A percentile compares a stretch with the other conserved stretches of the same genome.
Conservation (phyloP, 345 rosid genomes). For the Arabis hirsuta region DNA sequence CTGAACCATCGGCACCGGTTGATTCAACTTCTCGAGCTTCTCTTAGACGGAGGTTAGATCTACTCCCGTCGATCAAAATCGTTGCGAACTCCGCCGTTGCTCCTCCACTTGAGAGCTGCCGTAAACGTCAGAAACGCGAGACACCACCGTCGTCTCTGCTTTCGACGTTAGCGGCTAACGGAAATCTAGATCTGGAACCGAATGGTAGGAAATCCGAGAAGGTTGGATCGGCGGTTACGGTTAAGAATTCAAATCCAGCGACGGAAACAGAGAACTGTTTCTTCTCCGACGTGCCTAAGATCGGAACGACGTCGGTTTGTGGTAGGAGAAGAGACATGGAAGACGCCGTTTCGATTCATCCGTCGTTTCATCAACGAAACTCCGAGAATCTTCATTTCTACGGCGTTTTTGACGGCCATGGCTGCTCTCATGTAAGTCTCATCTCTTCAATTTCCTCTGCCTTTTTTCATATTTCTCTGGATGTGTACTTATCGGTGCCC, state of each 20-base stretch:
- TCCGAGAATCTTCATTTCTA: conserved; percentile 53
- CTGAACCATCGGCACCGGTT: conserved; percentile 56
- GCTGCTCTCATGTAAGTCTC: conserved; percentile 87
- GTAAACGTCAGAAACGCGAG: conserved; percentile 58
- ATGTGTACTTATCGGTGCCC: background rate
- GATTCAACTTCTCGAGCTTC: conserved; percentile 59
- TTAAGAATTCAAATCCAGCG: conserved; percentile 1
- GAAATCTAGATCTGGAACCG: conserved; percentile 21
- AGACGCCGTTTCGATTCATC: conserved; percentile 75
- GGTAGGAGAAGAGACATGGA: conserved; percentile 97
- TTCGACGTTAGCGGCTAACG: background rate
- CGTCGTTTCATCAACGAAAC: conserved; percentile 42
- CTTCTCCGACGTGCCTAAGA: conserved; percentile 48
- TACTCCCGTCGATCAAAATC: conserved; percentile 57
- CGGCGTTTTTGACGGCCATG: conserved; percentile 96
- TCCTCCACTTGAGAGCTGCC: conserved; percentile 46
- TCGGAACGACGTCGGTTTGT: conserved; percentile 86
- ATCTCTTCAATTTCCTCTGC: background rate
- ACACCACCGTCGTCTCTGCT: background rate
- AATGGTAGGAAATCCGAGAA: conserved; percentile 7
- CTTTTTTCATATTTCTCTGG: background rate
- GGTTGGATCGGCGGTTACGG: background rate
- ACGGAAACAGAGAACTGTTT: conserved; percentile 25
- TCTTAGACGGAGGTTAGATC: conserved; percentile 63
- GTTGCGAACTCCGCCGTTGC: too few species aligned